Evolutionary conservation across 768 basidiomycete species (phyloP).

Genomic region (Phylloporus sp.): DNA sequence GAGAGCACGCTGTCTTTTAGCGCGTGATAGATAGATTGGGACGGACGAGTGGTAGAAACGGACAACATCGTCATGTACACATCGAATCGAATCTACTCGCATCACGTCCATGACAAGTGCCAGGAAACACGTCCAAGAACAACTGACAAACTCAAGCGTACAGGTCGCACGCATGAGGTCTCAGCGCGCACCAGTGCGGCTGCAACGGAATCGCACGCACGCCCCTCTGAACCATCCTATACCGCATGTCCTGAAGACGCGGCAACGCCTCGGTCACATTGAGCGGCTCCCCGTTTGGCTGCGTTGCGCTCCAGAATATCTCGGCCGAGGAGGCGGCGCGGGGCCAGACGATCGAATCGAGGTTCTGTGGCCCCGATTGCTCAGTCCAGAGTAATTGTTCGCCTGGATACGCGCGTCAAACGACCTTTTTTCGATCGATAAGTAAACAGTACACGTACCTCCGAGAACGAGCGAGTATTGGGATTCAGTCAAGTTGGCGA

Average conservation of each 20-base stretch:
- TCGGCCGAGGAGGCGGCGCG: constrained; percentile 45
- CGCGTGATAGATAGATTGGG: no score
- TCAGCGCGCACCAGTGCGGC: constrained; percentile 52
- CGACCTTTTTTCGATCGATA: no score
- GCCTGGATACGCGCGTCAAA: constrained; percentile 19
- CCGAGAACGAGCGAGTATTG: constrained; percentile 37
- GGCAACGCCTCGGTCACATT: constrained; percentile 40
- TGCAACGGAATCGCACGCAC: constrained; percentile 46
- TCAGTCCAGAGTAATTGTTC: constrained; percentile 45
- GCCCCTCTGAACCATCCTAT: constrained; percentile 46
- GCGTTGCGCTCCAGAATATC: constrained; percentile 48
- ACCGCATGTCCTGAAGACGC: constrained; percentile 47
- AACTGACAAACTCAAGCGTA: no score
- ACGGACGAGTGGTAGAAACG: no score
- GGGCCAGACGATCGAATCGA: constrained; percentile 46
- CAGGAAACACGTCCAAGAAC: no score
- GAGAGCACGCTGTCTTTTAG: constrained; percentile 84
- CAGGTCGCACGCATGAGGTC: constrained; percentile 43
- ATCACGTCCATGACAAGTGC: no score
- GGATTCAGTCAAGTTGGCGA: constrained; percentile 34
- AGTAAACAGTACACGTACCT: no score
- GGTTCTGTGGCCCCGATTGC: constrained; percentile 39
- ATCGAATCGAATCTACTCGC: no score
- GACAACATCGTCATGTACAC: no score
- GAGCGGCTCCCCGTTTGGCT: constrained; percentile 32